Conservation (phyloP, 805 yeast genomes). For the Saccharomycopsis microspora region DNA sequence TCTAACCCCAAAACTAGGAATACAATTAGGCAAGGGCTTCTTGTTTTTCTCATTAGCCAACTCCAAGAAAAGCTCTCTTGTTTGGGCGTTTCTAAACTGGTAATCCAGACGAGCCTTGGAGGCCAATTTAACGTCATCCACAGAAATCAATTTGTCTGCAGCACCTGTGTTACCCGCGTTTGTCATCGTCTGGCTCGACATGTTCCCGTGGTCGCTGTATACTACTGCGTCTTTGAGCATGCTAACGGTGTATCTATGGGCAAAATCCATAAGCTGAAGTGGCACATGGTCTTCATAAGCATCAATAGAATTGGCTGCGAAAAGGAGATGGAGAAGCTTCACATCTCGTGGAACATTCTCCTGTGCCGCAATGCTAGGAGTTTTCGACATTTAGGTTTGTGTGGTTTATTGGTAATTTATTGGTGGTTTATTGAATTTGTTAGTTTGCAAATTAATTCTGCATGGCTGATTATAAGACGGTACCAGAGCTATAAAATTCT, state of each 20-base stretch:
- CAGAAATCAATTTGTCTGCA: constrained; percentile 43
- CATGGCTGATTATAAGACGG: no score
- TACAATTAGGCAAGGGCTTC: constrained; percentile 81
- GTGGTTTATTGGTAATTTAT: no score
- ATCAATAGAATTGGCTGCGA: constrained; percentile 88
- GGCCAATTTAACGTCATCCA: constrained; percentile 87
- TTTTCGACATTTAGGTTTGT: no score
- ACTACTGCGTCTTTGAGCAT: constrained; percentile 82
- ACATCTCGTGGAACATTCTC: constrained; percentile 67
- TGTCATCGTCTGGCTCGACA: constrained; percentile 19
- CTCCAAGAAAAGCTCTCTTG: constrained; percentile 83
- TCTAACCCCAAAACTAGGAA: constrained; percentile 84
- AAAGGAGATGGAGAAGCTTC: constrained; percentile 73
- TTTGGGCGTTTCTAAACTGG: constrained; percentile 85
- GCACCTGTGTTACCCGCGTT: constrained; percentile 30
- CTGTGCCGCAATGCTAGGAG: no score
- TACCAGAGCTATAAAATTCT: no score
- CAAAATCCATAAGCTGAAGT: constrained; percentile 92
- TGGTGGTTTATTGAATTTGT: no score
- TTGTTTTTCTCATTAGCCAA: constrained; percentile 88
- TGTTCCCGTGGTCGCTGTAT: constrained; percentile 72
- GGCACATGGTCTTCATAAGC: constrained; percentile 95
- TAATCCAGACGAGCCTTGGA: constrained; percentile 91
- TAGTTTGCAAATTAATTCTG: no score
- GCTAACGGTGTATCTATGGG: constrained; percentile 77